Evolutionary conservation across 2,329 filamentous ascomycete species (phyloP), one percentile per base, ranked within the genome.

Genomic region (Penicillium palitans): DNA sequence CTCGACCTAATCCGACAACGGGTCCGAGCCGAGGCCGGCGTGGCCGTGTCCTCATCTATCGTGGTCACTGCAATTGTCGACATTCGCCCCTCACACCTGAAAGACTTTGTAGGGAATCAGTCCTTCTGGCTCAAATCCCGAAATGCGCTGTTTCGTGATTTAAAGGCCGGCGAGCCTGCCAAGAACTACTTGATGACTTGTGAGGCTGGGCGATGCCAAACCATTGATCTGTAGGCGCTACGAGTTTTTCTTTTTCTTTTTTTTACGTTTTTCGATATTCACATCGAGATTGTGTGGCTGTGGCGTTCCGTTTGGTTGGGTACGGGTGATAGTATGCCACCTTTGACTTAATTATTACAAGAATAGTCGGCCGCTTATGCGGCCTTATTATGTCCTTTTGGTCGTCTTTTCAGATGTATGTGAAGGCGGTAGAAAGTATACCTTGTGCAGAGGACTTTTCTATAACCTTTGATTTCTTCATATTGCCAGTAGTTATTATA

Each of bases 181-280:
- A 77, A 74, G 59, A 77, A 78, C 54, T 71, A 75, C 54, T 47
- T 78, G 35, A 62, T 76, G 52, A 58, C 77, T 25, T 78, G 76
- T 50, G 75, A 78, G 63, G 59, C 62, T 4, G 75, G 75, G 2
- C 64, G 59, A 27, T 78, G 76, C 66, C 66, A 62, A 48, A 71
- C 55, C 6, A 65, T 77, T 41, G 71, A 78, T 66, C 47, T 78
- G 13, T 73, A 64, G 39, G 50, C 29, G 24, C 12, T 29, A 21
- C 9, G 29, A 29, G 17, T 2, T 6, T 29, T 25, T 33, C 51
- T 27, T 25, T 25, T 33, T 25, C 25, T 55, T 27, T 25, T 25
- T 33, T 55, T 27, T 45, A 9, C 4, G 6, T 52, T 39, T 27
- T 47, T 37, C 12, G 2, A 27, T 40, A 27, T 48, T 48, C 17